A percentile compares a stretch with the other conserved stretches of the same genome.
Evolutionary conservation across 768 basidiomycete genomes (phyloP).

Genomic region (Suillus alpinus): DNA sequence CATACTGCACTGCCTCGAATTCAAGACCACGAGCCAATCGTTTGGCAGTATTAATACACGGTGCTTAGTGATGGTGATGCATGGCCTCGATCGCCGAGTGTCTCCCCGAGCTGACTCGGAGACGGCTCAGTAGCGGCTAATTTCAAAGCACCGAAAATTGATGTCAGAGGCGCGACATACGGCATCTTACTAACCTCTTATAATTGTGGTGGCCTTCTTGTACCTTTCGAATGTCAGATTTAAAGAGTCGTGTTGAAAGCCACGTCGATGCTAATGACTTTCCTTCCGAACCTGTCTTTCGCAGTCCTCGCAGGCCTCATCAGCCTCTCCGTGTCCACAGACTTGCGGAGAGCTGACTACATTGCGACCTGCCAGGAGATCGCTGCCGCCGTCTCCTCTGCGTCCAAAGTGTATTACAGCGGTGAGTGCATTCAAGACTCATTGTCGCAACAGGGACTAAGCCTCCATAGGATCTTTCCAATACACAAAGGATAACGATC

Average conservation of each 20-base stretch:
- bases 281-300: background rate
- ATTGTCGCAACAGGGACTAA: background rate
- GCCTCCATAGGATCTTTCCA: conserved; percentile 12
- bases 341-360: background rate
- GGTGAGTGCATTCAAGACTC: conserved; percentile 23
- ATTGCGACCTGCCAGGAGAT: conserved; percentile 36
- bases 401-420: conserved; percentile 45
- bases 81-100: too few relatives aligned
- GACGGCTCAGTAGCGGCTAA: too few relatives aligned
- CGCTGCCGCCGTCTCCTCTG: conserved; percentile 34
- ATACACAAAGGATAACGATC: conserved; percentile 43
- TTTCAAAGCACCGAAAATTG: too few relatives aligned
- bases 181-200: too few relatives aligned
- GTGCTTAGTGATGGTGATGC: too few relatives aligned
- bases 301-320: background rate
- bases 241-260: background rate
- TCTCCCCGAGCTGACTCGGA: too few relatives aligned
- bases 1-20: too few relatives aligned
- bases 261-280: background rate
- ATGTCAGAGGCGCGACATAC: too few relatives aligned
- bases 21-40: too few relatives aligned
- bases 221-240: background rate
- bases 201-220: too few relatives aligned
- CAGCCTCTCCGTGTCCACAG: background rate
- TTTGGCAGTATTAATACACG: too few relatives aligned